Percentiles rank a stretch among this genome's conserved stretches.
Evolutionary conservation across 148 eudicot genomes (phyloP).

Genomic region (Nepenthes gracilis): DNA sequence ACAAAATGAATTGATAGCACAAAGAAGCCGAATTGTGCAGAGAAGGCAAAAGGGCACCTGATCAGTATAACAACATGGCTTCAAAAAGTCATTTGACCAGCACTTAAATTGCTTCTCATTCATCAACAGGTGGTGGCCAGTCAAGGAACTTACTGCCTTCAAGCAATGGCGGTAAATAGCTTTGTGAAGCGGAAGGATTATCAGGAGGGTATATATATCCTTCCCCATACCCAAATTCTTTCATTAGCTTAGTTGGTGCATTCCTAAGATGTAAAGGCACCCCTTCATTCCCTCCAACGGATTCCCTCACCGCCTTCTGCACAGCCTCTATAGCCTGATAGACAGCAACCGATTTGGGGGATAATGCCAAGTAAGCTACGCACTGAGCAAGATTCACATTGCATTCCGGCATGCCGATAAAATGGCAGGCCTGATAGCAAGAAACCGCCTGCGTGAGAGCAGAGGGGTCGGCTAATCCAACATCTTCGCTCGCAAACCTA

Average conservation of each 20-base stretch:
- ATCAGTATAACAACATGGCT: too few relatives aligned
- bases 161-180: conserved; percentile 58
- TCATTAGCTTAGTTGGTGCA: conserved; percentile 85
- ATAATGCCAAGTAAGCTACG: conserved; percentile 69
- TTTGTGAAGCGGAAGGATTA: conserved; percentile 40
- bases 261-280: conserved; percentile 89
- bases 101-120: neutral
- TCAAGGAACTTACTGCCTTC: conserved; percentile 63
- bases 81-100: too few relatives aligned
- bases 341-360: conserved; percentile 65
- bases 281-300: conserved; percentile 77
- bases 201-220: conserved; percentile 79
- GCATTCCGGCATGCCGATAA: conserved; percentile 91
- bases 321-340: conserved; percentile 54
- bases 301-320: conserved; percentile 46
- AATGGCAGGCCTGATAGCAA: conserved; percentile 79
- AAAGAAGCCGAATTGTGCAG: too few relatives aligned
- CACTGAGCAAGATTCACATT: conserved; percentile 65
- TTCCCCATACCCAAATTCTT: conserved; percentile 67
- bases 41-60: too few relatives aligned
- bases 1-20: too few relatives aligned
- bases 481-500: conserved; percentile 79
- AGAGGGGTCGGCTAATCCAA: conserved; percentile 68
- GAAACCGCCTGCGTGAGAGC: conserved; percentile 73
- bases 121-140: conserved; percentile 34